These are phyloP conservation scores for Monosporascus sp. DNA, from an alignment of 2,329 filamentous ascomycete genomes.

Conservation along the genomic window DNA sequence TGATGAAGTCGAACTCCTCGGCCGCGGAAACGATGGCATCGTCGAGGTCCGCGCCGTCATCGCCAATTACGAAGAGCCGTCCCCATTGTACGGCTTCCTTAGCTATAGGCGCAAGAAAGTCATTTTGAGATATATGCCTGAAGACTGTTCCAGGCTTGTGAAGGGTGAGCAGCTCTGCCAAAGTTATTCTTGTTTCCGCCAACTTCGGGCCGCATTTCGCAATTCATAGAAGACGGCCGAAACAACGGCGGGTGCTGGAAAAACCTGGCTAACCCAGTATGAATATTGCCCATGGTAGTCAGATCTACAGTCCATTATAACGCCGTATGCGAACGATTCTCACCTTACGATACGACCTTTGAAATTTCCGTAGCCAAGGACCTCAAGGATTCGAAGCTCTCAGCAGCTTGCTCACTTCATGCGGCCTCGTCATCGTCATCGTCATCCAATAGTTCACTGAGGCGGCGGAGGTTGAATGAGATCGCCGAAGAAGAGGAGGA, in stretches of 20 bases:
- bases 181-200: too few species aligned
- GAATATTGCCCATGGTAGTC: constrained; percentile 45
- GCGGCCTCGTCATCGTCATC: constrained; percentile 80
- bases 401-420: constrained; percentile 82
- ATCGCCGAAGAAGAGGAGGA: constrained; percentile 93
- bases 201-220: too few species aligned
- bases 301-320: constrained; percentile 72
- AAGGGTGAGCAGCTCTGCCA: constrained; percentile 61
- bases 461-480: constrained; percentile 74
- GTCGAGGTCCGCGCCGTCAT: constrained; percentile 76
- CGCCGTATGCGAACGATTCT: constrained; percentile 64
- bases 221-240: too few species aligned
- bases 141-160: constrained; percentile 82
- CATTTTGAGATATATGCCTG: constrained; percentile 86
- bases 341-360: constrained; percentile 81
- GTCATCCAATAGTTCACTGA: constrained; percentile 76
- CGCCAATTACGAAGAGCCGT: constrained; percentile 72
- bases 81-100: constrained; percentile 87
- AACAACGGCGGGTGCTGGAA: constrained; percentile 61
- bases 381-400: constrained; percentile 81
- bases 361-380: constrained; percentile 69
- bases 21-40: constrained; percentile 73
- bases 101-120: constrained; percentile 87
- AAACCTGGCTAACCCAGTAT: constrained; percentile 13
- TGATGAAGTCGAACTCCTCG: constrained; percentile 78